These are phyloP conservation scores for Yarrowia porcina DNA, from an alignment of 805 yeast species.

Conservation along the genomic window DNA sequence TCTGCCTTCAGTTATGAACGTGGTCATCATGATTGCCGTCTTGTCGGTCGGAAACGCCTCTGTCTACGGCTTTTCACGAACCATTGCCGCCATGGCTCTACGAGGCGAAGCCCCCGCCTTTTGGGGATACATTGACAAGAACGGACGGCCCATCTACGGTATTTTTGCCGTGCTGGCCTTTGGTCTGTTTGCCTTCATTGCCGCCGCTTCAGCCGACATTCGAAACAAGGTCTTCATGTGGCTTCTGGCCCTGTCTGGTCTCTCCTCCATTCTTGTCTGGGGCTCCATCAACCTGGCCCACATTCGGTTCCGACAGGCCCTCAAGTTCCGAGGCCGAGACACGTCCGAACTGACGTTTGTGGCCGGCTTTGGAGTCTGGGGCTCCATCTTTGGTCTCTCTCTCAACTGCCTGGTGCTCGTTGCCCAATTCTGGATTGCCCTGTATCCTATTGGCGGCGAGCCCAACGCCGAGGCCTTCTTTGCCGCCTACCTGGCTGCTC, in stretches of 20 bases:
- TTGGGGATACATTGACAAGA: slow-evolving; percentile 59
- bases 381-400: slow-evolving; percentile 58
- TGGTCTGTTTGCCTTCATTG: slow-evolving; percentile 58
- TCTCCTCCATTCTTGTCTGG: slow-evolving; percentile 64
- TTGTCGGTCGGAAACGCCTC: slow-evolving; percentile 70
- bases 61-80: slow-evolving; percentile 68
- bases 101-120: slow-evolving; percentile 61
- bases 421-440: slow-evolving; percentile 74
- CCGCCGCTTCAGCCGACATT: slow-evolving; percentile 49
- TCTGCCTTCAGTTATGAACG: slow-evolving; percentile 63
- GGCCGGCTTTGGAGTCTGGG: slow-evolving; percentile 60
- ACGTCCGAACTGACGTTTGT: slow-evolving; percentile 59
- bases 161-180: slow-evolving; percentile 49
- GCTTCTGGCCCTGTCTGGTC: slow-evolving; percentile 62
- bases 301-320: slow-evolving; percentile 61
- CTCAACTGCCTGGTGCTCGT: slow-evolving; percentile 55
- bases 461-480: slow-evolving; percentile 51
- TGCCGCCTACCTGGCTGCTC: slow-evolving; percentile 60
- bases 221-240: slow-evolving; percentile 56
- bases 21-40: slow-evolving; percentile 62
- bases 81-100: slow-evolving; percentile 58
- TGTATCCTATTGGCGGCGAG: slow-evolving; percentile 57
- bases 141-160: slow-evolving; percentile 65
- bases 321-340: slow-evolving; percentile 57
- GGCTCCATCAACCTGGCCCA: slow-evolving; percentile 57